Evolutionary conservation across 805 yeast genomes (phyloP).

Genomic region (Starmerella floricola): DNA sequence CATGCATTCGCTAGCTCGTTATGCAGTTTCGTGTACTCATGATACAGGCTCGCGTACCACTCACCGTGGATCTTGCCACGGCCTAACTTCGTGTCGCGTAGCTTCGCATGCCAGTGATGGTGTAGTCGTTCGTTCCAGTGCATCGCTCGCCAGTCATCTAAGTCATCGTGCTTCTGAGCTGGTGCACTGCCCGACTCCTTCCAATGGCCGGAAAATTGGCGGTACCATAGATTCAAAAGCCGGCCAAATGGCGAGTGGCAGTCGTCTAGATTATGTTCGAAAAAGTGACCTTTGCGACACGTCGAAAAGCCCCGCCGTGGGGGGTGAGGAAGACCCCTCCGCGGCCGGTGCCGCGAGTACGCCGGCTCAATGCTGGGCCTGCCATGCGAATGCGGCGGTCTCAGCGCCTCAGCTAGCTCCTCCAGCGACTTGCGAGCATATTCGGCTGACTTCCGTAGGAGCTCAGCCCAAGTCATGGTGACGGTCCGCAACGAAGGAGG

Average conservation of each 20-base stretch:
- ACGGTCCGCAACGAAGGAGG: not conserved
- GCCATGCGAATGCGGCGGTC: constrained; percentile 2
- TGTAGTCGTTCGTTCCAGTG: not conserved
- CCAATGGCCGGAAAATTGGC: not conserved
- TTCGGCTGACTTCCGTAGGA: constrained; percentile 15
- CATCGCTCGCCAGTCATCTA: no score
- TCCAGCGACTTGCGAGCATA: constrained; percentile 15
- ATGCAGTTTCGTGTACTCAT: no score
- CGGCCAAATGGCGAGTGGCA: not conserved
- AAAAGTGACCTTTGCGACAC: not conserved
- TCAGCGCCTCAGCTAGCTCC: constrained; percentile 14
- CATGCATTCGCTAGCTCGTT: no score
- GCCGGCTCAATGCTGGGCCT: constrained; percentile 17
- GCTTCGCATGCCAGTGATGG: not conserved
- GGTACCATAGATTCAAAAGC: not conserved
- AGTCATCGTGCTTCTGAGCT: no score
- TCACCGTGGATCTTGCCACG: not conserved
- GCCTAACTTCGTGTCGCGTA: not conserved
- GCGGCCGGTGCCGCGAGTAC: constrained; percentile 13
- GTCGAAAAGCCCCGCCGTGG: constrained; percentile 1
- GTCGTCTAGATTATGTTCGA: not conserved
- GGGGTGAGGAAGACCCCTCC: constrained; percentile 2
- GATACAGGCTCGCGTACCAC: not conserved
- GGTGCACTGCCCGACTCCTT: not conserved
- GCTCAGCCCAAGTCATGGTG: constrained; percentile 13